Percentiles rank a stretch among this genome's conserved stretches.
These are phyloP conservation scores for Cercospora sp. DNA, from an alignment of 2,329 filamentous ascomycete genomes.

Conservation along the genomic window DNA sequence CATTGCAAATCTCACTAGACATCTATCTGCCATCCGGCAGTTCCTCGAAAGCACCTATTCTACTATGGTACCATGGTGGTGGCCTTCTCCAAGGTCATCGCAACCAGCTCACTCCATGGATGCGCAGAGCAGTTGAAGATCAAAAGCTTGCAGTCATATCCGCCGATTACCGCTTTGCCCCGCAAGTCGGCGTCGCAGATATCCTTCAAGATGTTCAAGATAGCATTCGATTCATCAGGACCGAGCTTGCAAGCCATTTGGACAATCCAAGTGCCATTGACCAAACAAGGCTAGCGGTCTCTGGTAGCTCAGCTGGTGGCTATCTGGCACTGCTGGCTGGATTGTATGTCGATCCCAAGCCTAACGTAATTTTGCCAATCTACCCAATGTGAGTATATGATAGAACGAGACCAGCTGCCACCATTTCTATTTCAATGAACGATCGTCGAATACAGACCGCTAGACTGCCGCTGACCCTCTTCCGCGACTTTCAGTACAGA, in stretches of 20 bases:
- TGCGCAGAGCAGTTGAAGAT: conserved; percentile 29
- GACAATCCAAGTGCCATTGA: conserved; percentile 24
- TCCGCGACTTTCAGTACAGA: conserved; percentile 27
- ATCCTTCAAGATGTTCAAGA: conserved; percentile 36
- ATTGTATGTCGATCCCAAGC: conserved; percentile 37
- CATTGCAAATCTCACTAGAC: conserved; percentile 27
- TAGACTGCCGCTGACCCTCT: background rate
- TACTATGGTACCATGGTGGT: conserved; percentile 34
- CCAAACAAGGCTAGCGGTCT: conserved; percentile 30
- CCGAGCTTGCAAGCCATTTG: conserved; percentile 21
- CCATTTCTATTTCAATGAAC: background rate
- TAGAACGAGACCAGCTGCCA: background rate
- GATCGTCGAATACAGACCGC: background rate
- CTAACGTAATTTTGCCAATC: conserved; percentile 35
- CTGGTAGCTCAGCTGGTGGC: conserved; percentile 35
- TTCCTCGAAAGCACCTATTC: conserved; percentile 22
- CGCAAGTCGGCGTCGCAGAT: conserved; percentile 36
- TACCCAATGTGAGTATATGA: conserved; percentile 32
- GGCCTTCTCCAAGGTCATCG: conserved; percentile 37
- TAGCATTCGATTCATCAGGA: conserved; percentile 34
- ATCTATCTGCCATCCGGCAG: conserved; percentile 27
- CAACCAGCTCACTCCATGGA: conserved; percentile 29
- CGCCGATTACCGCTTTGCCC: conserved; percentile 38
- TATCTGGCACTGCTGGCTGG: conserved; percentile 37
- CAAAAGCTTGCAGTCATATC: conserved; percentile 34